A percentile compares a stretch with the other conserved stretches of the same genome.
Conservation (phyloP, 2,329 filamentous ascomycete species). For the Ramularia endophylla region DNA sequence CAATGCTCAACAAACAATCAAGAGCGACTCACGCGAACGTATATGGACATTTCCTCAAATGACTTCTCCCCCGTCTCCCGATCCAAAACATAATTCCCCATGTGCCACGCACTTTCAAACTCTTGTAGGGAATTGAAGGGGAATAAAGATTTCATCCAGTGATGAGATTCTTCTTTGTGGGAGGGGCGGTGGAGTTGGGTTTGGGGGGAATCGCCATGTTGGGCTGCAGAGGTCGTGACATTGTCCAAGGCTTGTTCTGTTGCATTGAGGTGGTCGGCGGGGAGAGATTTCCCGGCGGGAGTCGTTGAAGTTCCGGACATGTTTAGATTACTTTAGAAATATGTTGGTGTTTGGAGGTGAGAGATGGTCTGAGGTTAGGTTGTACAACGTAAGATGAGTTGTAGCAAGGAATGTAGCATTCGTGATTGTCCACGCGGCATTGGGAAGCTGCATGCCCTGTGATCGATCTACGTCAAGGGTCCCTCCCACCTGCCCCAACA, state of each 20-base stretch:
- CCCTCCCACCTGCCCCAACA: no score
- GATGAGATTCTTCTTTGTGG: slow-evolving; percentile 20
- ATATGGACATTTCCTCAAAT: slow-evolving; percentile 40
- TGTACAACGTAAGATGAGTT: no score
- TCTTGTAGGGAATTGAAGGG: slow-evolving; percentile 26
- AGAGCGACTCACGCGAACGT: slow-evolving; percentile 31
- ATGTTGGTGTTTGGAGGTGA: no score
- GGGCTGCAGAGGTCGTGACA: slow-evolving; percentile 21
- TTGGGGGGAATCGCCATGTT: slow-evolving; percentile 20
- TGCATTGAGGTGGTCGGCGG: slow-evolving; percentile 21
- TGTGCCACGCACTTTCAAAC: slow-evolving; percentile 33
- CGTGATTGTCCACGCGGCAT: no score
- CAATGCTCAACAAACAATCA: no score
- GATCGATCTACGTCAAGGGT: no score
- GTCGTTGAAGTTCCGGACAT: no score
- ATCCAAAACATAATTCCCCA: slow-evolving; percentile 42
- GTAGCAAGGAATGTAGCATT: no score
- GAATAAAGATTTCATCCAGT: slow-evolving; percentile 21
- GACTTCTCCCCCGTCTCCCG: slow-evolving; percentile 35
- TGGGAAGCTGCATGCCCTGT: no score
- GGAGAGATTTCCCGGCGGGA: no score
- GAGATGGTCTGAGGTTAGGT: no score
- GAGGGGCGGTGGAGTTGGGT: slow-evolving; percentile 20
- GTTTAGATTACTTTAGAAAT: no score
- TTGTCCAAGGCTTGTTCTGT: slow-evolving; percentile 19